Base-by-base conservation (phyloP, 1,139 yeast species). In the Yamadazyma oceani region DNA sequence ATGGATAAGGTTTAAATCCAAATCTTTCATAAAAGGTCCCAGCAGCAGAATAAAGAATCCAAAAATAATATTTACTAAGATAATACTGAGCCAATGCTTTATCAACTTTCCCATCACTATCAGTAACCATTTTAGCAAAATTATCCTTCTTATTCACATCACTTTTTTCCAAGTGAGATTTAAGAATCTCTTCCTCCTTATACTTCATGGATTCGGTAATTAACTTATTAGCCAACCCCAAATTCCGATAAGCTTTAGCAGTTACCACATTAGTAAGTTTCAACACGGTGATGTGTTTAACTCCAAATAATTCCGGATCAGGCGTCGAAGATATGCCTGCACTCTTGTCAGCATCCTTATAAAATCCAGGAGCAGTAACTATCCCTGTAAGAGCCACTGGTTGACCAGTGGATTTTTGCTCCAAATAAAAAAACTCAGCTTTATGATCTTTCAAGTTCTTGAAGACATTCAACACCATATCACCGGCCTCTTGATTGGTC, bases 1-100 rank as follows among this genome's bases (percentile, higher is more conserved):
- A 28, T 0, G 75, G 74, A 41, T 50, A 65, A 2, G 55, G 41
- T 38, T 65, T 66, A 50, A 70, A 70, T 1, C 75, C 76, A 44
- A 67, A 62, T 38, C 60, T 50, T 38, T 57, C 58, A 42, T 69
- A 70, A 34, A 53, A 65, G 9, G 46, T 50, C 7, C 60, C 65
- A 4, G 60, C 60, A 1, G 60, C 66, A 3, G 75, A 68, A 46
- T 68, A 66, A 38, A 69, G 55, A 15, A 50, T 48, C 75, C 73
- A 68, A 38, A 67, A 56, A 44, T 64, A 68, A 41, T 65, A 51
- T 41, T 67, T 65, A 25, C 65, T 48, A 45, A 69, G 56, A 39
- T 65, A 63, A 38, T 68, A 62, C 40, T 56, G 53, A 19, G 69
- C 72, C 51, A 69, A 55, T 10, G 45, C 46, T 5, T 32, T 26